phyloP scores from a whole-genome alignment of 345 rosid species.

The Brassica juncea region DNA sequence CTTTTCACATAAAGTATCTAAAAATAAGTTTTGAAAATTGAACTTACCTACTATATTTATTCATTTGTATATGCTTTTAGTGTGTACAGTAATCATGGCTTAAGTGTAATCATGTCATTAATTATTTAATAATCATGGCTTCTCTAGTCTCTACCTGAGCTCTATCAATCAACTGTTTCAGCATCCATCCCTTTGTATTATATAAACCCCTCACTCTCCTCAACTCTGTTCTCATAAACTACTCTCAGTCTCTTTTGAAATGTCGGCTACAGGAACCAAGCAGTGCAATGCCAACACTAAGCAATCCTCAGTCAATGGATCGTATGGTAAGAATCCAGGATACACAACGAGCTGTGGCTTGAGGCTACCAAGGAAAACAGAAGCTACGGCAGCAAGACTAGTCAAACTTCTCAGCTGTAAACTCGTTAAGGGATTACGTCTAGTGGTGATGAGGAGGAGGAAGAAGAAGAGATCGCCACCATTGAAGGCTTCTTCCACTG shows the following conservation, averaged over 20 bases:
- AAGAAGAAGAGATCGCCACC: constrained; percentile 44
- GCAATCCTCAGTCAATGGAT: constrained; percentile 19
- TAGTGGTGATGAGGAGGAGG: constrained; percentile 41
- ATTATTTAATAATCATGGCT: constrained; percentile 32
- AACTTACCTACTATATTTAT: neutral
- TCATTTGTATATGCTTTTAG: constrained; percentile 6
- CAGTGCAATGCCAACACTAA: constrained; percentile 26
- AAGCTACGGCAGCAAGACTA: constrained; percentile 48
- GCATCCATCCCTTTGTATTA: constrained; percentile 10
- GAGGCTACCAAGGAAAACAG: constrained; percentile 49
- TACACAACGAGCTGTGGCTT: constrained; percentile 51
- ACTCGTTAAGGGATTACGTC: constrained; percentile 46
- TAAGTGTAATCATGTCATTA: constrained; percentile 29
- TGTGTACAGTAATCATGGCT: constrained; percentile 26
- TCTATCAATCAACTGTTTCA: constrained; percentile 1
- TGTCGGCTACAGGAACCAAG: constrained; percentile 45
- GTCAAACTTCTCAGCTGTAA: constrained; percentile 51
- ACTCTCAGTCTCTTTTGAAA: constrained; percentile 16
- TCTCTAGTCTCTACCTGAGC: constrained; percentile 27
- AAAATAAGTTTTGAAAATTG: constrained; percentile 12
- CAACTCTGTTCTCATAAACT: constrained; percentile 1
- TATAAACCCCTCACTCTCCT: constrained; percentile 8
- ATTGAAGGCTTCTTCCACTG: constrained; percentile 43
- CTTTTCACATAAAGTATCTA: constrained; percentile 17
- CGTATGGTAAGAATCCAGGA: constrained; percentile 28